phyloP scores from a whole-genome alignment of 306 rosid species.

The Hylodesmum podocarpum region DNA sequence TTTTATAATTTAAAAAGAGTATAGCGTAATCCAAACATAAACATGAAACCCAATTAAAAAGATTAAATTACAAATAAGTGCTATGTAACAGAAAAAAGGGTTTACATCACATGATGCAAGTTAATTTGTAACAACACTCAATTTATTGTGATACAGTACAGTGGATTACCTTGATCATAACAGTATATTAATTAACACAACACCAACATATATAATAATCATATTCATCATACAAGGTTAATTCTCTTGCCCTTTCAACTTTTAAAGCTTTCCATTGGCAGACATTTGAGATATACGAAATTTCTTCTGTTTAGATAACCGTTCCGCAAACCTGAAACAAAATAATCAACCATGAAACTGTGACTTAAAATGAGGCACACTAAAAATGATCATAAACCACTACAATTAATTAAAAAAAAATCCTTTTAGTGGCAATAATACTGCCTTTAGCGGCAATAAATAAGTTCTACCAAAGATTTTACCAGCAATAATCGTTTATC shows the following conservation, averaged over 20 bases:
- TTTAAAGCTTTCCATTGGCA: slow-evolving; percentile 13
- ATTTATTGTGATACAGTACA: not conserved
- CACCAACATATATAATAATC: not conserved
- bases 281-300: slow-evolving; percentile 37
- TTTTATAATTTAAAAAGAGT: too few species aligned
- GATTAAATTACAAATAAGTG: not conserved
- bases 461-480: too few species aligned
- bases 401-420: too few species aligned
- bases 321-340: slow-evolving; percentile 46
- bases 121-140: not conserved
- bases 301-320: slow-evolving; percentile 50
- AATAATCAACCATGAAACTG: not conserved
- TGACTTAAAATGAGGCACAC: not conserved
- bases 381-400: not conserved
- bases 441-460: too few species aligned
- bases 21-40: too few species aligned
- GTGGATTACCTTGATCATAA: too few species aligned
- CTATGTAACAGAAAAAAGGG: not conserved
- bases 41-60: not conserved
- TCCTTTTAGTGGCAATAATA: too few species aligned
- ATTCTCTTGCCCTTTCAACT: not conserved
- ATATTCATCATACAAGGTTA: not conserved
- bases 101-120: not conserved
- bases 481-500: not conserved
- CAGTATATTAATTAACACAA: too few species aligned